Conservation (phyloP, 345 rosid species). For the Moringa oleifera region DNA sequence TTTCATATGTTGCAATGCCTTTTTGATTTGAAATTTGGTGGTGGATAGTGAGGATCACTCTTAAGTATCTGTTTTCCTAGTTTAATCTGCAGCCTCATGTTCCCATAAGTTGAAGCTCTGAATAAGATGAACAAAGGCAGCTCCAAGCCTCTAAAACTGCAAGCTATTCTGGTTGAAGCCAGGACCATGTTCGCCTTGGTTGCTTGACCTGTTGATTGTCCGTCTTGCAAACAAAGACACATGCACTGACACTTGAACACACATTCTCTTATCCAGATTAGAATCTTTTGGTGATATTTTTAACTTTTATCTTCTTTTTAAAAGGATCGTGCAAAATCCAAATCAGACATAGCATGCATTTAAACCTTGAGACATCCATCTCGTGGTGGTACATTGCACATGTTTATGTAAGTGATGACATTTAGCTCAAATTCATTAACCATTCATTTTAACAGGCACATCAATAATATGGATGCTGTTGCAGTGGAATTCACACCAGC, state of each 20-base stretch:
- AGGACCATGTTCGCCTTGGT: no score
- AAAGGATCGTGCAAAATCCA: no score
- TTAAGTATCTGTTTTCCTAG: not conserved
- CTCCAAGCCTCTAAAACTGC: not conserved
- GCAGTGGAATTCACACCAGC: conserved; percentile 66
- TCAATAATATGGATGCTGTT: conserved; percentile 87
- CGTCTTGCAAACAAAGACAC: no score
- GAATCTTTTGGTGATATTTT: no score
- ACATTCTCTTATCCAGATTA: no score
- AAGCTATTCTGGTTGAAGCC: not conserved
- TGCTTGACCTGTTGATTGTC: not conserved
- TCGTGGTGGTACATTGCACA: not conserved
- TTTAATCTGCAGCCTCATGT: not conserved
- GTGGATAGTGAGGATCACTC: not conserved
- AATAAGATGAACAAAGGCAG: not conserved
- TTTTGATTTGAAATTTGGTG: conserved; percentile 3
- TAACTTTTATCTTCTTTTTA: no score
- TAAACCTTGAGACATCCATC: not conserved
- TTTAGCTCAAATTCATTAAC: not conserved
- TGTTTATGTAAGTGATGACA: no score
- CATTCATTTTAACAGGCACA: conserved; percentile 38
- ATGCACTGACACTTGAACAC: no score
- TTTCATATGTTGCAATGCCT: not conserved
- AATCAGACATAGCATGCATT: no score
- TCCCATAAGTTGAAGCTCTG: not conserved